Evolutionary conservation across 139 green algal species (phyloP), one percentile per base, ranked within the genome.

Genomic region (Chlamydomonas applanata): DNA sequence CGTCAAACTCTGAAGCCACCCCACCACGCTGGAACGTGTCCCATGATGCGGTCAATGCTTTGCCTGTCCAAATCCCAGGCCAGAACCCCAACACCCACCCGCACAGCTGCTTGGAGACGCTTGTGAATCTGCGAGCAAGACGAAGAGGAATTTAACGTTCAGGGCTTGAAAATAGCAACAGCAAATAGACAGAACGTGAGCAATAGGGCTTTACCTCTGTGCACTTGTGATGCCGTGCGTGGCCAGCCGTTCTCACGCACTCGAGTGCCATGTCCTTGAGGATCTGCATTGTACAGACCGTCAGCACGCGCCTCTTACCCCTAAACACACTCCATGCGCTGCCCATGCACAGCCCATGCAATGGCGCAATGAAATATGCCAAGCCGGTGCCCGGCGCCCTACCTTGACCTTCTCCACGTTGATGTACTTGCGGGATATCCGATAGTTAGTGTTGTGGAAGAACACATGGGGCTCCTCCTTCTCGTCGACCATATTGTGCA

Each of bases 391-490:
- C n/a, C n/a, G n/a, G n/a, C 4, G 24, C 11, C 69, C 25, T 36
- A 81, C 81, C 81, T 81, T 86, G 52, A 81, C 69, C 69, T 86
- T 86, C 76, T 86, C 81, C 33, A 74, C 64, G 40, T 86, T 86
- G 46, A 86, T 83, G 56, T 82, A 86, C 64, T 86, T 86, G 32
- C 81, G 73, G 0, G 81, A 86, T 1, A 76, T 81, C 9, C 81
- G 63, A 30, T 86, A 86, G 63, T 83, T 83, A 34, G 68, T 79
- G 76, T 86, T 86, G 73, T 86, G 81, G 33, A 79, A 83, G 56
- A 86, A 83, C 40, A 86, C 74, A 22, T 77, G 63, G 2, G 81
- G 81, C 76, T 83, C 81, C 45, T 71, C 81, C 56, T 79, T 83
- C 81, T 86, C 81, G 46, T 83, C 69, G 46, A 66, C 62, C 56